A percentile compares a stretch with the other conserved stretches of the same genome.
These are phyloP conservation scores for Colletotrichum sp. DNA, from an alignment of 2,329 filamentous ascomycete species.

Conservation along the genomic window DNA sequence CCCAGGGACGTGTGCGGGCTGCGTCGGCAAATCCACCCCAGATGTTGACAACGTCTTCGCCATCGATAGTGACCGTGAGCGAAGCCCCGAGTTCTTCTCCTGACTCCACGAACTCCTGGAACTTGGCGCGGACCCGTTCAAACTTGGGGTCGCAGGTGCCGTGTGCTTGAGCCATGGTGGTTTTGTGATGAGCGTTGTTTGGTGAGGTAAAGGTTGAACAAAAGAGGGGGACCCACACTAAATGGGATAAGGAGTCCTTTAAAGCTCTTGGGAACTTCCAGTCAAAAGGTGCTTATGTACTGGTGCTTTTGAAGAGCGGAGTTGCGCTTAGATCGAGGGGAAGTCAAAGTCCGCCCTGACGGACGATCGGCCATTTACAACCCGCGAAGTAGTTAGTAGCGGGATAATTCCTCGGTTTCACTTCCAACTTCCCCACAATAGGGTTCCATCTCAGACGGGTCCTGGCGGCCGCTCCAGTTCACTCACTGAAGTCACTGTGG, in stretches of 20 bases:
- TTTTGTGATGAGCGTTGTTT: not conserved
- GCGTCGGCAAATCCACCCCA: slow-evolving; percentile 46
- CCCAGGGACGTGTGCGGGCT: slow-evolving; percentile 37
- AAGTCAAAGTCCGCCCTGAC: not conserved
- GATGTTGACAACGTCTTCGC: slow-evolving; percentile 46
- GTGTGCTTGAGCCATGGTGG: slow-evolving; percentile 29
- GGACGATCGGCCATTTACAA: not conserved
- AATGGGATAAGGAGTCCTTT: not conserved
- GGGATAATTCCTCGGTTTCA: not conserved
- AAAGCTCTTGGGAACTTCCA: not conserved
- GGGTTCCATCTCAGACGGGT: not conserved
- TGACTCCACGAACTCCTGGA: slow-evolving; percentile 38
- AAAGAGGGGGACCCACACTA: not conserved
- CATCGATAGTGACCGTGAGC: slow-evolving; percentile 44
- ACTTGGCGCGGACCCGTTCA: slow-evolving; percentile 32
- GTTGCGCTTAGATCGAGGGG: not conserved
- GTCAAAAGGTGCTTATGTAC: not conserved
- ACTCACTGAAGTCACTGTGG: not conserved
- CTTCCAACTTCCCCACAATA: not conserved
- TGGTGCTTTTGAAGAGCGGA: not conserved
- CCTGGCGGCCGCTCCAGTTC: not conserved
- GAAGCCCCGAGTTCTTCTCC: slow-evolving; percentile 51
- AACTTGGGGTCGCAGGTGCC: slow-evolving; percentile 43
- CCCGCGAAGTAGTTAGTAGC: not conserved
- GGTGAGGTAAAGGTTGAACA: not conserved